Evolutionary conservation across 768 basidiomycete genomes (phyloP), one percentile per base, ranked within the genome.

Genomic region (Suillus fuscotomentosus): DNA sequence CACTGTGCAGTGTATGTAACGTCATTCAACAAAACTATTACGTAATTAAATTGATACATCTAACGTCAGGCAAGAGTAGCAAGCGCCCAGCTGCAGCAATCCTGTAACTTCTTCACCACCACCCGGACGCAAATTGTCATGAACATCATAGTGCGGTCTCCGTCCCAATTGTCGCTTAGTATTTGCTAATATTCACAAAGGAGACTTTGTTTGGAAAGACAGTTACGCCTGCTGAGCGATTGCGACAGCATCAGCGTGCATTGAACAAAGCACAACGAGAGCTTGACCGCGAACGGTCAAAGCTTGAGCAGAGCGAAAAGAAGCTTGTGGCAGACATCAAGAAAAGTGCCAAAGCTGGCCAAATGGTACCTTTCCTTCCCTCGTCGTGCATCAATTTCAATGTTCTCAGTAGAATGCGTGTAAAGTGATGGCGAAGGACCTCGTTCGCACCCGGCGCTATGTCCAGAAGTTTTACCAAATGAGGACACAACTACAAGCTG

Each of bases 391-490:
- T 60, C 62, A 60, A 60, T 66, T 61, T 68, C 68, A 71, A 69
- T 65, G 62, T 64, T 66, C 65, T 65, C 63, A 65, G 63, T 77
- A 99, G 97, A 95, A 94, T 74, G 95, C 97, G 24, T 98, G 96
- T 82, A 99, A 99, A 84, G 92, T 99, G 68, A 97, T 98, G 91
- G 97, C 97, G 31, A 99, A 97, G 77, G 97, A 99, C 75, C 90
- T 99, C 63, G 95, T 99, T 67, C 88, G 97, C 68, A 99, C 97
- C 13, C 85, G 97, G 57, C 87, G 92, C 72, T 99, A 99, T 74
- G 83, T 95, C 31, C 95, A 98, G 79, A 99, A 98, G 76, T 99
- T 99, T 82, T 93, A 97, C 74, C 94, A 96, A 74, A 99, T 99
- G 97, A 87, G 94, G 63, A 99, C 97, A 3, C 97, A 99, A 74